Evolutionary conservation across 148 eudicot species (phyloP), one percentile per base, ranked within the genome.

Genomic region (Camellia granthamiana): DNA sequence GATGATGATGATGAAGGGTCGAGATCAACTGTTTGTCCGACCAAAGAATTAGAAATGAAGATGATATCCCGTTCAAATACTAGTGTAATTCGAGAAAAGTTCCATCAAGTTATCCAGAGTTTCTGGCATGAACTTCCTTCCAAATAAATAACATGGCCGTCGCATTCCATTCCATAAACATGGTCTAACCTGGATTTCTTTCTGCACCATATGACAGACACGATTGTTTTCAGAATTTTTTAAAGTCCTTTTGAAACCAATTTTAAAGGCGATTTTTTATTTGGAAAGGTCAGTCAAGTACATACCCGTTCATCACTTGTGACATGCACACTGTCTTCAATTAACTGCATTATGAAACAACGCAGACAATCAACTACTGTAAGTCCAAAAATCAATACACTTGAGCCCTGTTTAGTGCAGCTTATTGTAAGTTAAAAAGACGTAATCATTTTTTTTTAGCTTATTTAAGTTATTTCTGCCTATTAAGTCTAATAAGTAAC

Each of bases 101-200:
- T 81, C 79, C 61, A 91, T 83, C 91, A 94, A 76, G 55, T 43
- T 89, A 74, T 89, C 89, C 42, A 94, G 84, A 64, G 98, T 91
- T 86, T 94, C 97, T 0, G 97, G 93, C 84, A 88, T 84, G 84
- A 94, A 94, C 79, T 94, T 94, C 79, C 98, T 84, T 18, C 91
- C 98, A 75, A 94, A 94, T 86, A 94, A 89, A 81, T 94, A 89
- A 81, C 98, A 94, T 1, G 97, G 97, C 14, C 97, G 89, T 80
- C 80, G 84, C 74, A 81, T 88, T 82, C 98, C 98, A 49, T 94
- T 94, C 98, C 98, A 94, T 72, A 92, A 68, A 87, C 98, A 92
- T 41, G 90, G 91, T 52, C 72, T 89, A 76, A 84, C 61, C 59
- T 81, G 83, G 30, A 84, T 81, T 84, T 87, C 83, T 79, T 82